Base-by-base conservation (phyloP, 2,329 filamentous ascomycete genomes). In the Penicillium sp. region DNA sequence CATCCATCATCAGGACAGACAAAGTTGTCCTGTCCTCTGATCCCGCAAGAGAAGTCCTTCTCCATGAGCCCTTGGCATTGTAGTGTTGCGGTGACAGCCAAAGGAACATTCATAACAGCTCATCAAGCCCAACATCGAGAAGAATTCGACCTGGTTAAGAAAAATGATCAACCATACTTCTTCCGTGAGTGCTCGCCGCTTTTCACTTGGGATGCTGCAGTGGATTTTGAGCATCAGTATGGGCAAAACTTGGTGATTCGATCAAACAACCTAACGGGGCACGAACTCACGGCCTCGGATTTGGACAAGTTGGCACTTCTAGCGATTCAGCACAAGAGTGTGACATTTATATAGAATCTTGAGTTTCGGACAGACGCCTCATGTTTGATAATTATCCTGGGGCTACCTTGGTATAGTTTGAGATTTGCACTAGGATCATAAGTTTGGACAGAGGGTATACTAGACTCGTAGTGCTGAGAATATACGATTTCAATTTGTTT, bases 1-100 rank as follows among this genome's bases (percentile, higher is more conserved):
- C 51, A 54, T 32, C 46, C 51, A 2, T 54, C 51, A 10, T 54
- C 51, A 2, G 51, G 51, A 9, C 51, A 50, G 18, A 50, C 46
- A 2, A 54, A 54, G 46, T 32, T 54, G 23, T 54, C 51, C 2
- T 54, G 34, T 27, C 46, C 51, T 10, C 47, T 54, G 9, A 50
- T 54, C 9, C 51, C 51, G 1, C 51, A 54, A 14, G 18, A 32
- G 16, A 23, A 54, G 4, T 50, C 46, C 0, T 54, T 54, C 23
- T 54, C 51, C 3, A 54, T 54, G 51, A 54, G 51, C 4, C 51
- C 51, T 7, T 54, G 51, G 51, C 51, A 54, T 26, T 54, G 51
- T 32, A 54, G 51, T 40, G n/a, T 54, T 9, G 51, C 51, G 27
- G 51, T 54, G 19, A 49, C 27, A 18, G 10, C 14, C 3, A 8